These are phyloP conservation scores for Amanita muscaria DNA, from an alignment of 768 basidiomycete genomes.

Conservation along the genomic window DNA sequence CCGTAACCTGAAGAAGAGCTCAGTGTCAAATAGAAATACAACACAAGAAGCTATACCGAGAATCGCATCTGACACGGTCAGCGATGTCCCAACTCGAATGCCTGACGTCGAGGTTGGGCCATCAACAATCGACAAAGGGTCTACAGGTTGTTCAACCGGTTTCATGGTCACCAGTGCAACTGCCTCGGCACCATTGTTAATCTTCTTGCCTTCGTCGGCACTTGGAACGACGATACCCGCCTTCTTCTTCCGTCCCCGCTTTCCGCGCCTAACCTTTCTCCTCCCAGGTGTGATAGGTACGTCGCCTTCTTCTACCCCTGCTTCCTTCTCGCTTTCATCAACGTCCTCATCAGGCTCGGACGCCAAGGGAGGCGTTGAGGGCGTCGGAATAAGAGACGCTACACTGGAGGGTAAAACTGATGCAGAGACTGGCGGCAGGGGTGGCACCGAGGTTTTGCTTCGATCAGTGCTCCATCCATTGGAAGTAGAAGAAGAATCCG, in stretches of 20 bases:
- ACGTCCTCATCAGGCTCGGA: slow-evolving; percentile 28
- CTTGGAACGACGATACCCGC: slow-evolving; percentile 23
- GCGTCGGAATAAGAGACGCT: background rate
- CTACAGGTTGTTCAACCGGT: slow-evolving; percentile 12
- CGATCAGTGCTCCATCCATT: background rate
- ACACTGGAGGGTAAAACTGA: background rate
- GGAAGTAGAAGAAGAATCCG: background rate
- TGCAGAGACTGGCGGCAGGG: background rate
- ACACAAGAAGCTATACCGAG: slow-evolving; percentile 43
- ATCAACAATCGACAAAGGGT: too few relatives aligned
- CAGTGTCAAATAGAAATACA: slow-evolving; percentile 3
- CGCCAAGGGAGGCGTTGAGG: background rate
- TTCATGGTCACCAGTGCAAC: too few relatives aligned
- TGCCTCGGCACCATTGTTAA: slow-evolving; percentile 21
- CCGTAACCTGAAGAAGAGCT: slow-evolving; percentile 62
- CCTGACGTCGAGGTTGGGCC: slow-evolving; percentile 19
- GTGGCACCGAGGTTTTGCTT: background rate
- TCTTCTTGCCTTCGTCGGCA: slow-evolving; percentile 37
- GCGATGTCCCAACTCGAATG: slow-evolving; percentile 31
- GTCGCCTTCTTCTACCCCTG: slow-evolving; percentile 21
- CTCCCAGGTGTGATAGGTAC: slow-evolving; percentile 35
- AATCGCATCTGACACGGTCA: slow-evolving; percentile 65
- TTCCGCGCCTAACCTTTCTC: slow-evolving; percentile 40
- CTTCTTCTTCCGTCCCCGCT: slow-evolving; percentile 48
- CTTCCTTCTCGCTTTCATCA: slow-evolving; percentile 48